Percentiles rank a stretch among this genome's conserved stretches.
phyloP scores from a whole-genome alignment of 2,329 filamentous ascomycete genomes.

The Cladophialophora psammophila region DNA sequence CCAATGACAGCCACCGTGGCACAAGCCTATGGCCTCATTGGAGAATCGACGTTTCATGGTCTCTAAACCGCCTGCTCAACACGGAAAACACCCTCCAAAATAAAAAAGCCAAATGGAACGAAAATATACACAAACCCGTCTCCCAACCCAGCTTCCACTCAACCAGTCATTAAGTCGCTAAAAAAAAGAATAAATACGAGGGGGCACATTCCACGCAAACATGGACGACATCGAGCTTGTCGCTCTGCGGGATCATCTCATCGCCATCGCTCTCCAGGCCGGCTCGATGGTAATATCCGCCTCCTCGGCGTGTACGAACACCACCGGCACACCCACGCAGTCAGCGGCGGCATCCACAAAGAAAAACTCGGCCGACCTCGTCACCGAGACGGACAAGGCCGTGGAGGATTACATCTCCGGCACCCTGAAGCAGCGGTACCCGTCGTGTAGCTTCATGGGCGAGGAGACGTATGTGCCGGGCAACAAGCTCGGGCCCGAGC shows the following conservation, averaged over 20 bases:
- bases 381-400: constrained; percentile 69
- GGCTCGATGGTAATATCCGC: constrained; percentile 54
- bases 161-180: not conserved
- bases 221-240: constrained; percentile 32
- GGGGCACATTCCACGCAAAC: no score
- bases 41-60: not conserved
- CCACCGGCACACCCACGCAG: not conserved
- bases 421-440: constrained; percentile 60
- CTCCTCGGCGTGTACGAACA: constrained; percentile 41
- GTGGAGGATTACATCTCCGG: constrained; percentile 66
- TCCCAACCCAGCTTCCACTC: not conserved
- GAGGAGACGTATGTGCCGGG: constrained; percentile 67
- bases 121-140: not conserved
- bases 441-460: constrained; percentile 60
- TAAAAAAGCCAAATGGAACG: not conserved
- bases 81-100: not conserved
- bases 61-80: not conserved
- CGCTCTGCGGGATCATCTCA: constrained; percentile 51
- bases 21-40: constrained; percentile 5
- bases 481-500: constrained; percentile 58
- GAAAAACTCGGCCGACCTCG: constrained; percentile 65
- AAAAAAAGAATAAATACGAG: no score
- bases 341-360: constrained; percentile 50
- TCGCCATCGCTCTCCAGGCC: constrained; percentile 51
- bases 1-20: constrained; percentile 3